Base-by-base conservation (phyloP, 2,329 filamentous ascomycete genomes). In the Hymenotorrendiella dingleyae region DNA sequence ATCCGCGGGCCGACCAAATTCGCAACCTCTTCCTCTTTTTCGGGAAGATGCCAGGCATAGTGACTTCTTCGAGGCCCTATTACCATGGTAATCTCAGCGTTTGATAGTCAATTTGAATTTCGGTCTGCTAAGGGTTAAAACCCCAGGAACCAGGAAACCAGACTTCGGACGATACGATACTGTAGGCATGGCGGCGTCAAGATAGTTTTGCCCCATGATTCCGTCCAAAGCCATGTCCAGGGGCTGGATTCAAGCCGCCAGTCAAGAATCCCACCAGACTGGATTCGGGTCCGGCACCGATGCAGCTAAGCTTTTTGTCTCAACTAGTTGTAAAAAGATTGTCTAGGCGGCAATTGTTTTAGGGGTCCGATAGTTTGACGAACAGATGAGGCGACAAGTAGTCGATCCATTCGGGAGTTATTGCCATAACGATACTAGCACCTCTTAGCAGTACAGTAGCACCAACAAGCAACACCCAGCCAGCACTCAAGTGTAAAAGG, bases 251-350 rank as follows among this genome's bases (percentile, higher is more conserved):
- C n/a, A n/a, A n/a, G n/a, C n/a, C n/a, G n/a, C n/a, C n/a, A n/a
- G n/a, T n/a, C n/a, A 51, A 42, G 44, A 14, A 44, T 49, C 39
- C 51, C 51, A 40, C 49, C 48, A 53, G 36, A 41, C 53, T 52
- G 49, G 53, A 55, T 50, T 22, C 24, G 49, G 50, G 40, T 38
- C 41, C 11, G 41, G 6, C 41, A 42, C 50, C 50, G 53, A 52
- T 35, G 19, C 28, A 28, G 16, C 23, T 38, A 26, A 24, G 21
- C n/a, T n/a, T n/a, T n/a, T n/a, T n/a, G n/a, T n/a, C n/a, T n/a
- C n/a, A n/a, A n/a, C 30, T 19, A 16, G 30, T 9, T 10, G n/a
- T 4, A 33, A 17, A 33, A 9, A 17, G 17, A 22, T 11, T 17
- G 6, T 11, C 33, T 32, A 17, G 4, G 30, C 14, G 17, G n/a